Evolutionary conservation across 169 alveolate genomes (phyloP).

Genomic region (Cryptosporidium andersoni): DNA sequence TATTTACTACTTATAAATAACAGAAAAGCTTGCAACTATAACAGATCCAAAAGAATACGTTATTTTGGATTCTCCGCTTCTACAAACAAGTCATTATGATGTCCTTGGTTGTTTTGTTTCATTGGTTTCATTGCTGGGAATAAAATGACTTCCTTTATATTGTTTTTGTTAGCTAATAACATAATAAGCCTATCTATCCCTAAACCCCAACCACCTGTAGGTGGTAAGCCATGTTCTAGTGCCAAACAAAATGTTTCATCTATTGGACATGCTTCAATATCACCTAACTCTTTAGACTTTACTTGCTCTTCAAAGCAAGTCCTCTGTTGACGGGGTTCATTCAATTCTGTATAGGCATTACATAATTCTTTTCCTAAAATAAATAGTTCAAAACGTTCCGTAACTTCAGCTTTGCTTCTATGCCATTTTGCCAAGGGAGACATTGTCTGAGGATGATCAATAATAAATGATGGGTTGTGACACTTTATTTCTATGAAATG

Average conservation of each 20-base stretch:
- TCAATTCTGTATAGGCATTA: conserved; percentile 99
- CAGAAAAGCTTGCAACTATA: no score
- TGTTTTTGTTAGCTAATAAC: conserved; percentile 90
- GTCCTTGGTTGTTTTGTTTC: conserved; percentile 23
- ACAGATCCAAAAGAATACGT: not conserved
- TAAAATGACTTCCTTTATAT: conserved; percentile 94
- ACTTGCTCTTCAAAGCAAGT: conserved; percentile 91
- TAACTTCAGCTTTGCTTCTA: conserved; percentile 79
- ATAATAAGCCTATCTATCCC: conserved; percentile 95
- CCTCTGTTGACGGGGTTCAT: conserved; percentile 96
- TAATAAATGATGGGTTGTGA: conserved; percentile 91
- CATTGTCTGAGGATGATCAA: conserved; percentile 99
- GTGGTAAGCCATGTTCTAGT: conserved; percentile 94
- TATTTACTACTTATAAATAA: no score
- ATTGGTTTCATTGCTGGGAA: conserved; percentile 98
- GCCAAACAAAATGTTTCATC: conserved; percentile 92
- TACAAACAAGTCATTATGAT: not conserved
- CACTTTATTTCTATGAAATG: conserved; percentile 92
- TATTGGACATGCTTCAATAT: conserved; percentile 87
- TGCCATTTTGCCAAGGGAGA: conserved; percentile 98
- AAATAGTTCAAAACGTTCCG: conserved; percentile 92
- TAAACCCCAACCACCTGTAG: conserved; percentile 96
- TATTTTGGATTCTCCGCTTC: not conserved
- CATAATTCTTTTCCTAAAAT: conserved; percentile 94
- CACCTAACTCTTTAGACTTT: conserved; percentile 84